Base-by-base conservation (phyloP, 805 yeast genomes). In the Wickerhamiella dianesei region DNA sequence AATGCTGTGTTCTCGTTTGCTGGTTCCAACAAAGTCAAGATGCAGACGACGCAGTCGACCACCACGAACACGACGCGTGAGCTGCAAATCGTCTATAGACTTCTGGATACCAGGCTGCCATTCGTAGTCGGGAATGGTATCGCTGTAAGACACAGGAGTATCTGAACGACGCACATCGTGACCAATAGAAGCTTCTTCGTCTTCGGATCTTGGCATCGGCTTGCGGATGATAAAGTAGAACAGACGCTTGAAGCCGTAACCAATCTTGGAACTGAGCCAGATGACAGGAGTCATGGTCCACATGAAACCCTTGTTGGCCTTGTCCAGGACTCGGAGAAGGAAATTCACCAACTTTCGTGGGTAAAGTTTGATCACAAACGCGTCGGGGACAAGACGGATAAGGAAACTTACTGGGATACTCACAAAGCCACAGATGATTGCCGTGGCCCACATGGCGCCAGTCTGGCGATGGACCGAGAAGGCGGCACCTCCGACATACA, bases 401-500 rank as follows among this genome's bases (percentile, higher is more conserved):
- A 87, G 21, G 17, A 71, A 61, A 47, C 96, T 97, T 41, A 77
- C 73, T 0, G 97, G 96, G 37, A 92, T 65, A 14, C 95, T 80
- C 16, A 82, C 43, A 52, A 82, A 61, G 25, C 97, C 97, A 66
- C 94, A 77, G 21, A 82, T 58, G 3, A 89, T 64, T 0, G 97
- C 92, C 2, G 86, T 78, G 1, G 75, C 92, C 98, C 98, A 94
- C 82, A 80, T 78, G 1, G 77, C 77, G 5, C 82, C 82, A 0
- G 94, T 81, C 64, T 83, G 94, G 51, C 80, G 73, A 2, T 76
- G 76, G 53, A 88, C 73, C 5, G 88, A 77, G 65, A 92, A 92
- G 0, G 98, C 96, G 39, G 89, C 83, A 47, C 99, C 98, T 46
- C 99, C 99, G 52, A 85, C 89, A 65, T 79, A 83, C 97, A 92